Percentiles rank a stretch among this genome's conserved stretches.
Evolutionary conservation across 345 rosid species (phyloP).

Genomic region (Ceriops zippeliana): DNA sequence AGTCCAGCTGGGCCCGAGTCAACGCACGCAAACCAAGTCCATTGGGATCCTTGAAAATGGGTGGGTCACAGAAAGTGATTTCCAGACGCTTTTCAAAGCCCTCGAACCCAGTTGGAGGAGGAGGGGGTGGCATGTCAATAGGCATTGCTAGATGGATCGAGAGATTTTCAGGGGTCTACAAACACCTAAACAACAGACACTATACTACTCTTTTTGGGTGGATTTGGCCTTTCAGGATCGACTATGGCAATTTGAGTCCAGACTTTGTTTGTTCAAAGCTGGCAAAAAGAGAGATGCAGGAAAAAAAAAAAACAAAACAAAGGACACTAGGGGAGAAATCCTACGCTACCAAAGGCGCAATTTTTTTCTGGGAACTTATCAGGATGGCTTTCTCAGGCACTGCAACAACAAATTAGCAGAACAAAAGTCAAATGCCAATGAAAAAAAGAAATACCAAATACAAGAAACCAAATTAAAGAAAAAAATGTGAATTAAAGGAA

Average conservation of each 20-base stretch:
- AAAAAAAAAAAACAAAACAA: background rate
- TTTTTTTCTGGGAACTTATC: slow-evolving; percentile 28
- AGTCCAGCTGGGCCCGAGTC: slow-evolving; percentile 48
- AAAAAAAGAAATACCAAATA: no score
- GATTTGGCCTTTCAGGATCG: background rate
- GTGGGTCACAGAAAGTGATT: slow-evolving; percentile 48
- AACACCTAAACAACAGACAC: background rate
- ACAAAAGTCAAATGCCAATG: background rate
- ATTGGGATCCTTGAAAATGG: slow-evolving; percentile 46
- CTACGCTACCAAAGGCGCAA: slow-evolving; percentile 24
- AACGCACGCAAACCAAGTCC: slow-evolving; percentile 54
- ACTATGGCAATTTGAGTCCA: background rate
- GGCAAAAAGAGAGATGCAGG: background rate
- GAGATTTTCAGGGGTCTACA: background rate
- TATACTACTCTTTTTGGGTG: background rate
- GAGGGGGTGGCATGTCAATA: slow-evolving; percentile 12
- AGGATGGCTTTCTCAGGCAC: slow-evolving; percentile 85
- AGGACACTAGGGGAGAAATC: slow-evolving; percentile 7
- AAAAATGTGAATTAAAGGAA: background rate
- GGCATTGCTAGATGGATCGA: slow-evolving; percentile 17
- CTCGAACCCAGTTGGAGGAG: slow-evolving; percentile 57
- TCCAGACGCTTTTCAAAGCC: slow-evolving; percentile 79
- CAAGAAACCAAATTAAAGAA: background rate
- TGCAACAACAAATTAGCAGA: slow-evolving; percentile 24
- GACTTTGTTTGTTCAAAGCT: background rate